Evolutionary conservation across 2,329 filamentous ascomycete genomes (phyloP), one percentile per base, ranked within the genome.

Genomic region (Trichophyton benhamiae): DNA sequence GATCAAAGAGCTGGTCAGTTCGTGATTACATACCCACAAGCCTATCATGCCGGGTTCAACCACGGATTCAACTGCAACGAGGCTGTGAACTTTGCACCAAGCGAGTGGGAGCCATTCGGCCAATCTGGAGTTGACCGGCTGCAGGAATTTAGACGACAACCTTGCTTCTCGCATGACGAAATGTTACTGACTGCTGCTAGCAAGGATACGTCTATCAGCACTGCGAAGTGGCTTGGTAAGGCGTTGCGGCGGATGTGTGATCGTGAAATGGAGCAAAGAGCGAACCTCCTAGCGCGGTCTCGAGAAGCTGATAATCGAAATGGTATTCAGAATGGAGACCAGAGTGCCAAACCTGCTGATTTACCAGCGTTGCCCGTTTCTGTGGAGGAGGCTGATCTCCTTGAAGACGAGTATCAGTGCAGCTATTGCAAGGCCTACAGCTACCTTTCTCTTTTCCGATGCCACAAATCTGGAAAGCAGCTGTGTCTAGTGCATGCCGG

Each of bases 61-160:
- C 94, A 99, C 68, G 94, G 88, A 0, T 99, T 99, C 78, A 99
- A 99, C 71, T 95, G 96, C 75, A 99, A 99, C 68, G 94, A 99
- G 73, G 94, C 94, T 3, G 94, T 99, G 67, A 99, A 99, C 71
- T 99, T 99, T 75, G 94, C 94, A 0, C 94, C 94, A 0, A 81
- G 80, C 30, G 94, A 99, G 68, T 99, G 94, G 94, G 94, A 99
- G 69, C 90, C 91, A 0, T 95, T 86, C 70, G 94, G 94, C 1
- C 85, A 92, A 61, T 82, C 86, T 30, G 91, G 94, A 0, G 91
- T 97, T 0, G 86, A 92, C 68, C 83, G 92, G 66, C 79, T 97
- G 33, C 89, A 94, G 67, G 82, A 87, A 58, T 99, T 96, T 72
- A 83, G 92, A 61, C 84, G 91, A 61, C 91, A 96, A 66, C 91